phyloP scores from a whole-genome alignment of 2,329 filamentous ascomycete species.

The Lithohypha guttulata region DNA sequence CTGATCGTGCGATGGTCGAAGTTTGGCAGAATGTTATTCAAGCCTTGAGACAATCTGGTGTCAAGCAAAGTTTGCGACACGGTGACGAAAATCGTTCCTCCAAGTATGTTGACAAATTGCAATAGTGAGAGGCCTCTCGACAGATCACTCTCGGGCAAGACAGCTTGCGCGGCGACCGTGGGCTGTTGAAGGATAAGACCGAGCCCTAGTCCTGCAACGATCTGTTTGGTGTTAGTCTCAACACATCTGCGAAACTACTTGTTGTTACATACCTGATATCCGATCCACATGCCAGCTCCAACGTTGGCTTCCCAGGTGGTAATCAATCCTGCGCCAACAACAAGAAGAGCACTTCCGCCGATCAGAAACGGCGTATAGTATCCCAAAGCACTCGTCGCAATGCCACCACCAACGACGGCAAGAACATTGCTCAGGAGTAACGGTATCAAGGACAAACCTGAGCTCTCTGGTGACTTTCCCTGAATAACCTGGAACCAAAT shows the following conservation, averaged over 20 bases:
- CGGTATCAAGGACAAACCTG: conserved; percentile 12
- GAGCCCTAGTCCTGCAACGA: conserved; percentile 24
- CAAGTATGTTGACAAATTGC: conserved; percentile 12
- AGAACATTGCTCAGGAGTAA: conserved; percentile 12
- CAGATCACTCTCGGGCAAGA: conserved; percentile 18
- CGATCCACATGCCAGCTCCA: conserved; percentile 22
- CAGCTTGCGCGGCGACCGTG: conserved; percentile 20
- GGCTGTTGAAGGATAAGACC: conserved; percentile 19
- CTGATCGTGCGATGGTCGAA: conserved; percentile 11
- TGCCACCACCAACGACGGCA: conserved; percentile 9
- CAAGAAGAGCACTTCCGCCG: conserved; percentile 18
- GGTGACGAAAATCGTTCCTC: conserved; percentile 14
- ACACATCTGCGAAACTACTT: conserved; percentile 23
- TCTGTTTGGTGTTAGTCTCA: conserved; percentile 9
- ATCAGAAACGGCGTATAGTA: conserved; percentile 28
- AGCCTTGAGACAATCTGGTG: conserved; percentile 10
- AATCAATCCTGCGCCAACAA: conserved; percentile 22
- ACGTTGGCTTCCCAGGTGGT: conserved; percentile 8
- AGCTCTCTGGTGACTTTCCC: conserved; percentile 11
- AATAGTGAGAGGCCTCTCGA: conserved; percentile 14
- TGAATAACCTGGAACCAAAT: conserved; percentile 18
- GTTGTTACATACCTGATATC: conserved; percentile 13
- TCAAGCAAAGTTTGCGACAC: conserved; percentile 18
- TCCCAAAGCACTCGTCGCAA: conserved; percentile 14
- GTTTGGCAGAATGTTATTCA: conserved; percentile 1